Evolutionary conservation across 148 eudicot species (phyloP).

Genomic region (Euryodendron excelsum): DNA sequence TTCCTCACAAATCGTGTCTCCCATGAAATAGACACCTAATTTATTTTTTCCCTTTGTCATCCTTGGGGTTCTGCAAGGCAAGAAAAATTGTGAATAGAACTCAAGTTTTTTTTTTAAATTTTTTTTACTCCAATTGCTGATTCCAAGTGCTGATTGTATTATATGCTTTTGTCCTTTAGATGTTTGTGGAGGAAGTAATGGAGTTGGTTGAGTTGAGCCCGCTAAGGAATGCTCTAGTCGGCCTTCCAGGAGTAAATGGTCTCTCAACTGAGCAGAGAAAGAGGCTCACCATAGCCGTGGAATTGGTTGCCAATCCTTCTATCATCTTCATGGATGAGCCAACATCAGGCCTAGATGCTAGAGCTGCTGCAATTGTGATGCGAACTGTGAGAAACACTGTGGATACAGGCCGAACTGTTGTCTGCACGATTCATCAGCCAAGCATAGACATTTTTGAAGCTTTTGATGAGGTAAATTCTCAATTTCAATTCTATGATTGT

Average conservation of each 20-base stretch:
- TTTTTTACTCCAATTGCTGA: neutral
- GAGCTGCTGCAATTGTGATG: slow-evolving; percentile 68
- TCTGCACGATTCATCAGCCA: slow-evolving; percentile 65
- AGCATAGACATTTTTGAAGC: slow-evolving; percentile 64
- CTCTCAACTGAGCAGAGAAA: slow-evolving; percentile 60
- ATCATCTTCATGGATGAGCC: slow-evolving; percentile 67
- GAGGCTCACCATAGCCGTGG: slow-evolving; percentile 57
- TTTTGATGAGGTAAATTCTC: slow-evolving; percentile 51
- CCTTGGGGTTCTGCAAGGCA: neutral
- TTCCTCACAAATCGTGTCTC: neutral
- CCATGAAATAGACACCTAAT: neutral
- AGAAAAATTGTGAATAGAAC: neutral
- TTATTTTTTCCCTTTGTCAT: neutral
- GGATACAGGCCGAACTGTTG: slow-evolving; percentile 59
- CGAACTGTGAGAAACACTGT: slow-evolving; percentile 59
- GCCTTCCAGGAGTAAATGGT: slow-evolving; percentile 56
- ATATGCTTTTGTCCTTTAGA: slow-evolving; percentile 23
- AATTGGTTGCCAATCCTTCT: slow-evolving; percentile 55
- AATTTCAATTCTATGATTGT: neutral
- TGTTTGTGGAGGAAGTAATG: slow-evolving; percentile 63
- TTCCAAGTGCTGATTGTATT: neutral
- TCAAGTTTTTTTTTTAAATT: too few relatives aligned
- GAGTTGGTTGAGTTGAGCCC: slow-evolving; percentile 47
- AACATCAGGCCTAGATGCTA: slow-evolving; percentile 55
- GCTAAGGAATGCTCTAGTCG: slow-evolving; percentile 39